Base-by-base conservation (phyloP, 345 rosid species). In the Raphanus raphanistrum region DNA sequence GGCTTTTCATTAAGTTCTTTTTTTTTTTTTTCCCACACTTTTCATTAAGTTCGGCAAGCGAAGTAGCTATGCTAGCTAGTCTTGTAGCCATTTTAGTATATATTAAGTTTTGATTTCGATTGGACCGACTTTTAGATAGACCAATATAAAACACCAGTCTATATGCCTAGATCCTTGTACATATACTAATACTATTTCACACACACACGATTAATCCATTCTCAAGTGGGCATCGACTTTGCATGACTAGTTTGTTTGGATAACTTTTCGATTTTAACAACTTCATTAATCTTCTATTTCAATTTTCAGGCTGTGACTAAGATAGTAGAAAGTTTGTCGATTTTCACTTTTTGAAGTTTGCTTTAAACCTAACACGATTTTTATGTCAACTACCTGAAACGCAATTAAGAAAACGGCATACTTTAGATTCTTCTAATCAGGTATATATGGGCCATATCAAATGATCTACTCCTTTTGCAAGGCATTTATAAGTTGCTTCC, bases 1-100 rank as follows among this genome's bases (percentile, higher is more conserved):
- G 76, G 81, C 60, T 13, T 71, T 45, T 15, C 59, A 77, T 63
- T 78, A 78, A 78, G 72, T 71, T 66, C 1, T n/a, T n/a, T n/a
- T n/a, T n/a, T n/a, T n/a, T n/a, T n/a, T n/a, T n/a, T n/a, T n/a
- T n/a, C n/a, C n/a, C n/a, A n/a, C n/a, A n/a, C 60, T 13, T 71
- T 45, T 15, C 59, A 77, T 63, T 78, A 78, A 78, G 72, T 71
- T 66, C 1, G 54, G 72, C 76, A 71, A 78, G 57, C 58, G 68
- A 31, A 43, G 75, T 52, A 76, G 71, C 41, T 55, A 70, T 2
- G 60, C 72, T 77, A 77, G 60, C 66, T 77, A 71, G 48, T 10
- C 43, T 16, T 52, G 64, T 70, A 70, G 66, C 52, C 76, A 64
- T 32, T 64, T 71, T 5, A 31, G 8, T 68, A 36, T 43, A 45